Conservation (phyloP, 2,329 filamentous ascomycete species). For the Beauveria brongniartii region DNA sequence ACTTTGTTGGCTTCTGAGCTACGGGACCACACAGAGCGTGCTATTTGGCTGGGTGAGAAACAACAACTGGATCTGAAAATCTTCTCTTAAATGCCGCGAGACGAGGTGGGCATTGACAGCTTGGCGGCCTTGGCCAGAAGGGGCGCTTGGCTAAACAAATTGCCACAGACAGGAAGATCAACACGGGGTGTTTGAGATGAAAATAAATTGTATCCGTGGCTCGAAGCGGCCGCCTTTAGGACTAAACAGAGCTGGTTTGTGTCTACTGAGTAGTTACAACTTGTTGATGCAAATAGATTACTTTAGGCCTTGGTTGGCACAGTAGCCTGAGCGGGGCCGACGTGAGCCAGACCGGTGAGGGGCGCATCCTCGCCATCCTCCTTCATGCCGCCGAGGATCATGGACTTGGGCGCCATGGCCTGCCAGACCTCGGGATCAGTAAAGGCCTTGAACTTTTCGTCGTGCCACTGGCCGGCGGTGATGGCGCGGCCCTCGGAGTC, state of each 20-base stretch:
- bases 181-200: background rate
- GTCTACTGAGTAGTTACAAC: background rate
- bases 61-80: constrained; percentile 30
- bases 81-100: background rate
- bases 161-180: background rate
- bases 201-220: no score
- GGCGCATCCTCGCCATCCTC: constrained; percentile 26
- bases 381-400: constrained; percentile 44
- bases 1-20: constrained; percentile 25
- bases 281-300: background rate
- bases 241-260: no score
- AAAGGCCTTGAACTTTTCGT: constrained; percentile 46
- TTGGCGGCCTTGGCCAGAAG: background rate
- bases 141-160: background rate
- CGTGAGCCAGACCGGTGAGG: background rate
- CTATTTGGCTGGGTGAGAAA: constrained; percentile 67
- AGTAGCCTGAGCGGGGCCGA: background rate
- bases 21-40: constrained; percentile 57
- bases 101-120: background rate
- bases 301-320: constrained; percentile 11
- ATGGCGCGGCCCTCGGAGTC: constrained; percentile 46
- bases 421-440: constrained; percentile 35
- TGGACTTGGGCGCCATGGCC: constrained; percentile 38
- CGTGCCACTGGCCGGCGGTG: constrained; percentile 46
- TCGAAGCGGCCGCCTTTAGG: no score